Evolutionary conservation across 306 rosid species (phyloP), one percentile per base, ranked within the genome.

Genomic region (Glycyrrhiza uralensis): DNA sequence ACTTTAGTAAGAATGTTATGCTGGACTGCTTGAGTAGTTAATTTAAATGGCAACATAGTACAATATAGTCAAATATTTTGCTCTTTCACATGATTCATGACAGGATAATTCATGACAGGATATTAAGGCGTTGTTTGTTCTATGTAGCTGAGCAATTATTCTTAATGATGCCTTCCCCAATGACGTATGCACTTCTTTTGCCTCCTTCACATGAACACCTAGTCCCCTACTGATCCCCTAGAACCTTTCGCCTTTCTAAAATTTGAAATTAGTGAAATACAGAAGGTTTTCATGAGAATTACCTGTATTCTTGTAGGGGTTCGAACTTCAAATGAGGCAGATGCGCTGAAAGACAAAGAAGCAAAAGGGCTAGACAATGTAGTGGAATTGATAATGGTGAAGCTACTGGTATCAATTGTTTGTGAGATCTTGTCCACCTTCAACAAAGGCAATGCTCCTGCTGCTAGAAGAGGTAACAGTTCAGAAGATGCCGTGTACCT

Each of bases 401-500:
- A 77, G 73, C 77, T 76, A 59, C 74, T 50, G 7, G 83, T 67
- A 79, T 91, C 92, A 78, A 94, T 87, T n/a, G 81, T 81, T 81
- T 94, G 98, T 18, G 66, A 54, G 65, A 94, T 91, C 80, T 84
- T 87, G 47, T 85, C 88, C 29, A 94, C 95, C 76, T 87, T 91
- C 83, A 89, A 64, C 57, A 94, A 80, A 17, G 98, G 92, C 42
- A 85, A 80, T 35, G 89, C n/a, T 56, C 97, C 97, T 13, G 75
- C 83, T 55, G 97, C 97, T 52, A 94, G 79, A 74, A 94, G 95
- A 28, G 99, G 99, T 85, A 91, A 76, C 68, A 94, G 81, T 83
- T 94, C 99, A 0, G 97, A 94, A 76, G 85, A 89, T 59, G 97
- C 95, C 12, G 99, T 94, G 82, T 89, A 94, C 90, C 99, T 94